phyloP scores from a whole-genome alignment of 1,139 yeast genomes.

The Scheffersomyces parashehatae region DNA sequence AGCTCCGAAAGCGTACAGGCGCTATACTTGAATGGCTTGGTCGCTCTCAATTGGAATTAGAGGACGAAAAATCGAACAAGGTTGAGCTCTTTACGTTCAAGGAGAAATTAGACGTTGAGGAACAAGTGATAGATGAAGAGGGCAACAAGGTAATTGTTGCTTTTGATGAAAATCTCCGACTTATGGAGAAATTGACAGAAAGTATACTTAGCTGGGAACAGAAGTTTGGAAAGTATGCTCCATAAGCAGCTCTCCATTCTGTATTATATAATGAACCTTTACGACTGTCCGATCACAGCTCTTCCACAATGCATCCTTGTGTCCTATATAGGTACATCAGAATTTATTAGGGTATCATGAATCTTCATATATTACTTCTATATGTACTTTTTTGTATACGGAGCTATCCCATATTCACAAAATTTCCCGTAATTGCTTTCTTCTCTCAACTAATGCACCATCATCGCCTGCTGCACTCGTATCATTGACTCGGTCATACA shows the following conservation, averaged over 20 bases:
- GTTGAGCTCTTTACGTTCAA: conserved; percentile 43
- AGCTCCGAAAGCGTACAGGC: conserved; percentile 83
- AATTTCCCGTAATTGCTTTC: conserved; percentile 27
- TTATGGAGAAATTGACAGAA: conserved; percentile 72
- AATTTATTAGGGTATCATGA: no score
- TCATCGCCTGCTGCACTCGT: neutral
- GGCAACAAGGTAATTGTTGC: conserved; percentile 37
- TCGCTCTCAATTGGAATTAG: conserved; percentile 78
- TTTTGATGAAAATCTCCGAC: conserved; percentile 58
- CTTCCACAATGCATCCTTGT: neutral
- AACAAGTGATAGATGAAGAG: conserved; percentile 26
- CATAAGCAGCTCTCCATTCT: conserved; percentile 16
- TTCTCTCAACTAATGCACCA: conserved; percentile 9
- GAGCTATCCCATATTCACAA: conserved; percentile 10
- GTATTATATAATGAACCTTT: neutral
- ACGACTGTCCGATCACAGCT: neutral
- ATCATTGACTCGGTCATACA: conserved; percentile 27
- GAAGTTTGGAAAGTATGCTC: conserved; percentile 59
- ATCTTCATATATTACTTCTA: no score
- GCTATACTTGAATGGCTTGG: conserved; percentile 90
- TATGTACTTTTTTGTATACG: no score
- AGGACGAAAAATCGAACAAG: conserved; percentile 64
- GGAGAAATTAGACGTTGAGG: conserved; percentile 11
- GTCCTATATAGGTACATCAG: no score
- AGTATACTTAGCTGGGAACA: conserved; percentile 78